A percentile compares a stretch with the other conserved stretches of the same genome.
Conservation (phyloP, 306 rosid species). For the Abrus pulchellus region DNA sequence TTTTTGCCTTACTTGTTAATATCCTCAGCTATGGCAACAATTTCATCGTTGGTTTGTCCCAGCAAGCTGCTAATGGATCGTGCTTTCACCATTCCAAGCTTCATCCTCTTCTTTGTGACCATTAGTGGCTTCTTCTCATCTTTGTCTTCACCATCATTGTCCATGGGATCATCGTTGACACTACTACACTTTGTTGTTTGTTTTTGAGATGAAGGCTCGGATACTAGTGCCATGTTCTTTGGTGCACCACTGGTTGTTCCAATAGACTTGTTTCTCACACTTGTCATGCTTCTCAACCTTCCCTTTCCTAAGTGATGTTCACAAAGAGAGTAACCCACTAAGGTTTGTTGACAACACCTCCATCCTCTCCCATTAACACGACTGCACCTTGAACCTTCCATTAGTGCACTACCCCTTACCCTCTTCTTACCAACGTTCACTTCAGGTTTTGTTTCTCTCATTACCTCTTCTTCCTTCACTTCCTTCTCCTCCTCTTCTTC, state of each 20-base stretch:
- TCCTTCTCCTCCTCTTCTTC: background rate
- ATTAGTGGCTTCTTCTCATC: constrained; percentile 45
- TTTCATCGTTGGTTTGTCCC: constrained; percentile 61
- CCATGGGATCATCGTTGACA: background rate
- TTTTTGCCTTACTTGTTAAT: constrained; percentile 41
- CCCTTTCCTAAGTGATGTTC: constrained; percentile 98
- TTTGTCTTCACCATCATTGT: background rate
- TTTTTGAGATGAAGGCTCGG: constrained; percentile 15
- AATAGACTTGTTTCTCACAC: constrained; percentile 71
- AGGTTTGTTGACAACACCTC: constrained; percentile 94
- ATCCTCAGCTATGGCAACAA: constrained; percentile 33
- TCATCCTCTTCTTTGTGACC: constrained; percentile 57
- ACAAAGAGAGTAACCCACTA: constrained; percentile 95
- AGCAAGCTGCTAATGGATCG: constrained; percentile 95
- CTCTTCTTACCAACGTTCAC: constrained; percentile 50
- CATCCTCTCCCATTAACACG: constrained; percentile 98
- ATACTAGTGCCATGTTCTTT: background rate
- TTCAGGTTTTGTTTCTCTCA: constrained; percentile 29
- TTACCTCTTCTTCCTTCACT: constrained; percentile 34
- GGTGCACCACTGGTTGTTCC: constrained; percentile 39
- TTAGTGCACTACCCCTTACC: constrained; percentile 60
- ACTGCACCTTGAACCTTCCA: constrained; percentile 99
- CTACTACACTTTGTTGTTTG: background rate
- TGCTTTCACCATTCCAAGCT: constrained; percentile 86
- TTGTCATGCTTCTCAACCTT: constrained; percentile 84